phyloP scores from a whole-genome alignment of 179 eudicot genomes.

The Heliamphora pulchella region DNA sequence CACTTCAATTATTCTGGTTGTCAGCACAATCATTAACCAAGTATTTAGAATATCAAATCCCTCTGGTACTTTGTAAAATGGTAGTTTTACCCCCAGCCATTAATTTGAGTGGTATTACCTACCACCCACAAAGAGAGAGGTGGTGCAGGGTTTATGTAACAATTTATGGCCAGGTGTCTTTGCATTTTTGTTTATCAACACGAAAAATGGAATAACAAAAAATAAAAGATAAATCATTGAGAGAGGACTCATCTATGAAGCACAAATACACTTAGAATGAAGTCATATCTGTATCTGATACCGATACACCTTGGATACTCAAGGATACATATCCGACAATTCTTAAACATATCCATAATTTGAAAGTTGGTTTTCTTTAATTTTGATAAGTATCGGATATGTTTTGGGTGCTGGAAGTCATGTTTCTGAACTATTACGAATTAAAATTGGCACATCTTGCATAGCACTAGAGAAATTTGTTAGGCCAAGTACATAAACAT shows the following conservation, averaged over 20 bases:
- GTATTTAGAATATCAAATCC: not conserved
- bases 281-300: too few species aligned
- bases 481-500: too few species aligned
- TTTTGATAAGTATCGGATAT: too few species aligned
- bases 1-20: not conserved
- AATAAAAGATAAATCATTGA: not conserved
- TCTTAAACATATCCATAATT: too few species aligned
- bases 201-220: not conserved
- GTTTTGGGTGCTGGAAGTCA: too few species aligned
- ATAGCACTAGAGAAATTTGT: too few species aligned
- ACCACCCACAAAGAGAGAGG: not conserved
- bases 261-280: too few species aligned
- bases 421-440: too few species aligned
- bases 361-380: too few species aligned
- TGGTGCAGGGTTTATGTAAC: slow-evolving; percentile 1
- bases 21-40: not conserved
- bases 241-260: not conserved
- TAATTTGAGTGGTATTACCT: not conserved
- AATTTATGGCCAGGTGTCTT: not conserved
- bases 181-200: not conserved
- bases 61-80: not conserved
- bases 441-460: too few species aligned
- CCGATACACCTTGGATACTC: too few species aligned
- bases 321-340: too few species aligned
- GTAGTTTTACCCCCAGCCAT: not conserved